Evolutionary conservation across 2,329 filamentous ascomycete genomes (phyloP), one percentile per base, ranked within the genome.

Genomic region (Elsinoe fawcettii): DNA sequence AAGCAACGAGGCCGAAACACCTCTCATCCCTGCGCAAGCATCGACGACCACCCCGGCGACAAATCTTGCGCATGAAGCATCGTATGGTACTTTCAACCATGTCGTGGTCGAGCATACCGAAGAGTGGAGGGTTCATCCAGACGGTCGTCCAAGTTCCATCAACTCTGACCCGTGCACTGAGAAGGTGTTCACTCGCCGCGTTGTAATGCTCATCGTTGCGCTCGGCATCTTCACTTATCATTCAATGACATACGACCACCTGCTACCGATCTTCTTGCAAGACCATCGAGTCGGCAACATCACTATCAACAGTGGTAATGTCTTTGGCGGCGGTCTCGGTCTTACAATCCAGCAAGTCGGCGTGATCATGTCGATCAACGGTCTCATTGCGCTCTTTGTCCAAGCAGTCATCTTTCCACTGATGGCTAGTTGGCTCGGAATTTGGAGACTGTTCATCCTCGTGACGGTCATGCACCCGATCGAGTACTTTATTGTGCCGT

Each of bases 201-300:
- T 96, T 60, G 75, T 88, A 63, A 84, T 87, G 70, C 81, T 96
- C 55, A 83, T 93, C 37, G 66, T 90, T n/a, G 86, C 91, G 1
- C 75, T 96, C 49, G 88, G 87, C 44, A 88, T 96, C 61, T 96
- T 95, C 74, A 93, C 90, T 3, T 95, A 95, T 69, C 91, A 96
- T 72, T 90, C 87, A 36, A 96, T 96, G 90, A 90, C 87, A 0
- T 96, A 89, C 71, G 92, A 96, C 67, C 88, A 95, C 68, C 80
- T 96, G 0, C 78, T 96, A 56, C 91, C 91, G 6, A 96, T 96
- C 59, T 96, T 96, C 73, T 83, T 96, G 54, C 90, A 96, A 69
- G 90, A 96, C 65, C 79, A 84, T 39, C 80, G 81, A 27, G 74
- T 72, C 60, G 70, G 74, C 41, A 62, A 72, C 22, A 58, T 62